A percentile compares a stretch with the other conserved stretches of the same genome.
These are phyloP conservation scores for Aureobasidium sp. DNA, from an alignment of 2,329 filamentous ascomycete genomes.

Conservation along the genomic window DNA sequence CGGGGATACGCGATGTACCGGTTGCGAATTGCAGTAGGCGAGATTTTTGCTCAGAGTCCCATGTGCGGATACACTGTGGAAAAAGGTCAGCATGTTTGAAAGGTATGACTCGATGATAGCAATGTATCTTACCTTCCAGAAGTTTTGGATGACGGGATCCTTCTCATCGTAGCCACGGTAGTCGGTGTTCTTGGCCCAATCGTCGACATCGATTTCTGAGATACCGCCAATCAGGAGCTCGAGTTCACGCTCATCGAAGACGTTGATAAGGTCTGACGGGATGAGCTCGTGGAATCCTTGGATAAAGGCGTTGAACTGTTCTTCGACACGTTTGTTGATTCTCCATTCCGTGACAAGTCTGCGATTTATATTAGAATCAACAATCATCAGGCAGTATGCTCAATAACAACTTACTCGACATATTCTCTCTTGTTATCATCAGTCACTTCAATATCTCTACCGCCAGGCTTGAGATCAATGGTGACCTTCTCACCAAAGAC, in stretches of 20 bases:
- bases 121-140: constrained; percentile 68
- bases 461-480: constrained; percentile 86
- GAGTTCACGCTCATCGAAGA: constrained; percentile 95
- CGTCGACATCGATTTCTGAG: constrained; percentile 98
- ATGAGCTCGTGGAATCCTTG: constrained; percentile 97
- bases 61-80: constrained; percentile 68
- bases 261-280: constrained; percentile 90
- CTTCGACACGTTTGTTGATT: constrained; percentile 95
- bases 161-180: constrained; percentile 97
- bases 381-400: too few relatives aligned
- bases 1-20: constrained; percentile 92
- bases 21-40: constrained; percentile 94
- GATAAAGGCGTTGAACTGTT: constrained; percentile 97
- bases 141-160: constrained; percentile 95
- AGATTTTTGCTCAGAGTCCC: constrained; percentile 98
- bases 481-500: constrained; percentile 91
- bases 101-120: neutral
- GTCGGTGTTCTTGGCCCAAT: constrained; percentile 99
- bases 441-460: constrained; percentile 88
- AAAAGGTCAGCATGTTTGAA: constrained; percentile 21
- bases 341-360: constrained; percentile 97
- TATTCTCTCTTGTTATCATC: constrained; percentile 99
- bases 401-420: constrained; percentile 60
- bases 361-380: constrained; percentile 16
- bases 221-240: constrained; percentile 97